These are phyloP conservation scores for Chloroidium sp. DNA, from an alignment of 163 green algal genomes.

Conservation along the genomic window DNA sequence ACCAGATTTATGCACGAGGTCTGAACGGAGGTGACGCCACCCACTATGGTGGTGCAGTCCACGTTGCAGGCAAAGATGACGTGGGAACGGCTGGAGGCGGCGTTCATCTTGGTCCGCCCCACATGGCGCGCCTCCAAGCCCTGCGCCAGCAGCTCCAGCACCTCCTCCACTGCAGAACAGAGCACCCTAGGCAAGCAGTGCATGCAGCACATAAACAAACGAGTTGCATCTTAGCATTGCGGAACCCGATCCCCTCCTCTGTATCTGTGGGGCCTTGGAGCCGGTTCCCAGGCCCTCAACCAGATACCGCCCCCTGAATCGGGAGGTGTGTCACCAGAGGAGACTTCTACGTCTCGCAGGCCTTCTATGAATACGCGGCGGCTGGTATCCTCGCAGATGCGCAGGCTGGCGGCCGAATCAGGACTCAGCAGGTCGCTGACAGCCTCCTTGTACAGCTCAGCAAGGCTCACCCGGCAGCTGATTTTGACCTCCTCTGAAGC, in stretches of 20 bases:
- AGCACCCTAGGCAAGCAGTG: background rate
- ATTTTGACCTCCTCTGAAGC: background rate
- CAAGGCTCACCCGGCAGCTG: slow-evolving; percentile 30
- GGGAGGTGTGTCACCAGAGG: slow-evolving; percentile 8
- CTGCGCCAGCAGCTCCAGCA: slow-evolving; percentile 14
- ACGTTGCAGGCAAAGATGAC: slow-evolving; percentile 84
- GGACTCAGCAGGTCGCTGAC: slow-evolving; percentile 47
- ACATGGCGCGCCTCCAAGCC: slow-evolving; percentile 47
- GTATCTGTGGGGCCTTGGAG: background rate
- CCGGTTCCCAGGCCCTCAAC: background rate
- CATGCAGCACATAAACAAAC: background rate
- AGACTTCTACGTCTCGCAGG: slow-evolving; percentile 58
- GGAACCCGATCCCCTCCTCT: background rate
- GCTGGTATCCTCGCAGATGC: slow-evolving; percentile 70
- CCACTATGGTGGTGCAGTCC: slow-evolving; percentile 35
- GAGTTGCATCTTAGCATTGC: background rate
- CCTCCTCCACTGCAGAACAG: slow-evolving; percentile 25
- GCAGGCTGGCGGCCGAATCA: slow-evolving; percentile 42
- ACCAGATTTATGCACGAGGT: slow-evolving; percentile 63
- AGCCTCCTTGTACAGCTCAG: slow-evolving; percentile 88
- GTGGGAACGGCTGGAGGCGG: slow-evolving; percentile 74
- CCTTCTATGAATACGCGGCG: slow-evolving; percentile 74
- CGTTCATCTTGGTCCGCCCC: slow-evolving; percentile 77
- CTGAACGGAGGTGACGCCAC: slow-evolving; percentile 22
- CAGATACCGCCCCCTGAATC: background rate